These are phyloP conservation scores for Syzygium malaccense DNA, from an alignment of 441 rosid species.

Conservation along the genomic window DNA sequence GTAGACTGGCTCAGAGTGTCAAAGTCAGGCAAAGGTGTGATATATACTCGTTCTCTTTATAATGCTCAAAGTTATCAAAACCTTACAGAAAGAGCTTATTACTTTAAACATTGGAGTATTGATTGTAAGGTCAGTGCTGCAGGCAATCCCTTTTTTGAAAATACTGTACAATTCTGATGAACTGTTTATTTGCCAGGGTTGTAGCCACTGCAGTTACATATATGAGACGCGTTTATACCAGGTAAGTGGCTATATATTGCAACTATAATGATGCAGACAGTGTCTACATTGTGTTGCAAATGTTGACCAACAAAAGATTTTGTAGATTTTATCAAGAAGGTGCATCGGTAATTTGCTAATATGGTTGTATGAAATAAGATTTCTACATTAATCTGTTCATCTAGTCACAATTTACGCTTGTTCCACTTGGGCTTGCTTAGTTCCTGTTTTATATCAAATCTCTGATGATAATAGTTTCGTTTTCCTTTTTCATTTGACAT, in stretches of 20 bases:
- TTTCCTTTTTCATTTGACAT: background rate
- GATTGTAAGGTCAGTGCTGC: background rate
- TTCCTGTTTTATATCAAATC: background rate
- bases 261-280: background rate
- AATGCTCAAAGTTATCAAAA: background rate
- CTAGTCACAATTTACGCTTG: background rate
- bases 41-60: background rate
- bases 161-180: background rate
- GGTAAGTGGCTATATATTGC: conserved; percentile 23
- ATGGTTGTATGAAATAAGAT: background rate
- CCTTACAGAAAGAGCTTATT: background rate
- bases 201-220: conserved; percentile 85
- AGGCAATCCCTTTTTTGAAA: background rate
- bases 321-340: background rate
- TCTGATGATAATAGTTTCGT: background rate
- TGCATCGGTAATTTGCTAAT: background rate
- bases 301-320: background rate
- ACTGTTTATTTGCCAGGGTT: conserved; percentile 51
- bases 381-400: background rate
- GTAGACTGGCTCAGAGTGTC: conserved; percentile 58
- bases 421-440: background rate
- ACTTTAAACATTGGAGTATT: background rate
- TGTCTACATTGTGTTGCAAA: background rate
- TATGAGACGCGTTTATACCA: conserved; percentile 90
- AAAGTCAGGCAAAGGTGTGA: conserved; percentile 90